These are phyloP conservation scores for Gossypium gossypioides DNA, from an alignment of 441 rosid genomes.

Conservation along the genomic window DNA sequence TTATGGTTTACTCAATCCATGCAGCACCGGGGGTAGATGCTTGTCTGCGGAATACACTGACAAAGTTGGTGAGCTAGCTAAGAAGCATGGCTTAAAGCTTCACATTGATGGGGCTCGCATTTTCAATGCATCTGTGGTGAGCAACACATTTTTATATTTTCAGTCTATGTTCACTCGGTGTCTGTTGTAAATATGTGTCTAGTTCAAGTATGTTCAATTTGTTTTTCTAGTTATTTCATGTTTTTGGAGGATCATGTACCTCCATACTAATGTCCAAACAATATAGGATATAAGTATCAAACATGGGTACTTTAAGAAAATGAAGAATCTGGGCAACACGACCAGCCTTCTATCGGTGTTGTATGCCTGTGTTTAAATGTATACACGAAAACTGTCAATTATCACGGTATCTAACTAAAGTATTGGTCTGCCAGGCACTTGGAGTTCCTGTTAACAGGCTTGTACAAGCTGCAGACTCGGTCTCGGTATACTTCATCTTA, in stretches of 20 bases:
- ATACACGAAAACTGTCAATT: not conserved
- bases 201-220: not conserved
- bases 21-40: constrained; percentile 86
- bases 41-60: constrained; percentile 62
- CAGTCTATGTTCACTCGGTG: not conserved
- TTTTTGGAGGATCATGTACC: not conserved
- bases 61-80: constrained; percentile 68
- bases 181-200: not conserved
- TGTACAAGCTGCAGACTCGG: constrained; percentile 76
- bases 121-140: constrained; percentile 74
- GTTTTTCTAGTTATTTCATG: not conserved
- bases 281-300: not conserved
- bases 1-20: constrained; percentile 14
- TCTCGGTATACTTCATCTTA: constrained; percentile 37
- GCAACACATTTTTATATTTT: not conserved
- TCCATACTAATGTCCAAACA: not conserved
- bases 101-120: constrained; percentile 93
- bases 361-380: not conserved
- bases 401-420: constrained; percentile 13
- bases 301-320: not conserved
- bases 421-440: constrained; percentile 49
- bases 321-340: not conserved
- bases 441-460: constrained; percentile 74
- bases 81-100: constrained; percentile 75
- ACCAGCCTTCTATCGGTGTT: not conserved